These are phyloP conservation scores for Colletotrichum liaoningense DNA, from an alignment of 2,329 filamentous ascomycete species.

Conservation along the genomic window DNA sequence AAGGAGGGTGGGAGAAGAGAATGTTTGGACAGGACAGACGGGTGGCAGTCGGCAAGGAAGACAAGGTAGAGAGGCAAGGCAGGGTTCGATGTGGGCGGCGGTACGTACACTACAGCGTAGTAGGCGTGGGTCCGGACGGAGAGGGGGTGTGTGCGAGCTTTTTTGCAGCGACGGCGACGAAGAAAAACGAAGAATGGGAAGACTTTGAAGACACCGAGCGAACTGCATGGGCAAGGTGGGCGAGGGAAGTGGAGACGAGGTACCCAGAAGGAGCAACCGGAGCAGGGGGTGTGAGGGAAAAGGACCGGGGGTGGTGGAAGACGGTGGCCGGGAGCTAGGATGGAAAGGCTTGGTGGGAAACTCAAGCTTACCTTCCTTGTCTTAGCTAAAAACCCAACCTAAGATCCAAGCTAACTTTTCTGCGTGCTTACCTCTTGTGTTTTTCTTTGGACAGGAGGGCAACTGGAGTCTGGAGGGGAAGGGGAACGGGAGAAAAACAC, in stretches of 20 bases:
- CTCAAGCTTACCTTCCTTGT: background rate
- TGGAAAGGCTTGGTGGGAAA: slow-evolving; percentile 18
- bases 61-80: background rate
- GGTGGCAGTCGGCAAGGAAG: background rate
- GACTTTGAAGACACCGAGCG: slow-evolving; percentile 21
- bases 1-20: slow-evolving; percentile 29
- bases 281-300: background rate
- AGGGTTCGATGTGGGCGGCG: background rate
- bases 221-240: slow-evolving; percentile 7
- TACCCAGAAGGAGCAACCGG: background rate
- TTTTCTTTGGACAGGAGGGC: background rate
- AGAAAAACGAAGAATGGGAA: background rate
- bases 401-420: slow-evolving; percentile 19
- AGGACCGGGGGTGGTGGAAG: background rate
- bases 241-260: background rate
- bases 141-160: background rate
- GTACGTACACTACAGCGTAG: too few species aligned
- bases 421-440: background rate
- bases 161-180: background rate
- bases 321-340: slow-evolving; percentile 28
- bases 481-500: background rate
- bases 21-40: slow-evolving; percentile 22
- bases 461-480: background rate
- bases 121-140: background rate
- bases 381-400: slow-evolving; percentile 13